Conservation (phyloP, 495 filamentous ascomycete species). For the Neurospora tetrasperma region DNA sequence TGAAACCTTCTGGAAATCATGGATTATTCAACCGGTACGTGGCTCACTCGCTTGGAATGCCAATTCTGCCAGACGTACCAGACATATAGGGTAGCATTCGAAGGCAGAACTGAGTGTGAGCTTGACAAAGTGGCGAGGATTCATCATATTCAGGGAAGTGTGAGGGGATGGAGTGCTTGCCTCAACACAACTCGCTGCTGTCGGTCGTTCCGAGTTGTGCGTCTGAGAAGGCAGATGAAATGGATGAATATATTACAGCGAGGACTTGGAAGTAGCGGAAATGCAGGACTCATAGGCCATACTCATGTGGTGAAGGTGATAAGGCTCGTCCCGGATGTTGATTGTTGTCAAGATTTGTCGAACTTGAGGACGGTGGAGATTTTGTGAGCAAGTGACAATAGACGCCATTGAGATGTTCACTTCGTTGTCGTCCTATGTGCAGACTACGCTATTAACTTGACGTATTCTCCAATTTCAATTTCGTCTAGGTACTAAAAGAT, state of each 20-base stretch:
- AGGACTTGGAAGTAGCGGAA: neutral
- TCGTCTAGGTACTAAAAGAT: neutral
- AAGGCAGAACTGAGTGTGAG: neutral
- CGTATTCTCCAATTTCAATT: neutral
- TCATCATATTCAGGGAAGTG: neutral
- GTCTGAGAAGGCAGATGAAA: neutral
- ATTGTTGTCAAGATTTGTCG: neutral
- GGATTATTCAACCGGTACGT: neutral
- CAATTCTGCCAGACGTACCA: neutral
- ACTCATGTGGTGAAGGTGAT: neutral
- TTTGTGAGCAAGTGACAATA: neutral
- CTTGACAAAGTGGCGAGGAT: neutral
- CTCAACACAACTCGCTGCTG: neutral
- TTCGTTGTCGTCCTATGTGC: neutral
- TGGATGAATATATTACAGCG: neutral
- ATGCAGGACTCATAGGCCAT: neutral
- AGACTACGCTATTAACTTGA: neutral
- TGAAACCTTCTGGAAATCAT: neutral
- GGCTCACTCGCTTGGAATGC: neutral
- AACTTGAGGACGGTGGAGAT: neutral
- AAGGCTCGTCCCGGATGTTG: neutral
- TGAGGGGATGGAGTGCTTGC: neutral
- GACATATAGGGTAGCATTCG: neutral
- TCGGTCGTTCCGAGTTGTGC: neutral
- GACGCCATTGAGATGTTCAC: neutral